A percentile compares a stretch with the other conserved stretches of the same genome.
phyloP scores from a whole-genome alignment of 345 rosid species.

The Litchi chinensis region DNA sequence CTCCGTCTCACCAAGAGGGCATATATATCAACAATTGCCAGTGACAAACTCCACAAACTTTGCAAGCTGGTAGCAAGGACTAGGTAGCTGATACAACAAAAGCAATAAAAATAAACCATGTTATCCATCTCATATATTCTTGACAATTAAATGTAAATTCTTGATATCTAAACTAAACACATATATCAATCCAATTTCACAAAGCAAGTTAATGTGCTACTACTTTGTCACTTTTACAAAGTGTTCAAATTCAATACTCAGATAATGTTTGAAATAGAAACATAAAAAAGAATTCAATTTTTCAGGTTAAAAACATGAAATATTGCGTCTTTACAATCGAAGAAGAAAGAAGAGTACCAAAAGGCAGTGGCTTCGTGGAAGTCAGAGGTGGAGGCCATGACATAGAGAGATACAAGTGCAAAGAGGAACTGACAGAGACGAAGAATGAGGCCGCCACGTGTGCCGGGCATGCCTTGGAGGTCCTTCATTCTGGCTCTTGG shows the following conservation, averaged over 20 bases:
- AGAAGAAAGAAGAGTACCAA: slow-evolving; percentile 38
- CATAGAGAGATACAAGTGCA: slow-evolving; percentile 56
- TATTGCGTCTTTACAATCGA: not conserved
- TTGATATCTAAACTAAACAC: not conserved
- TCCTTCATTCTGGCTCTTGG: slow-evolving; percentile 74
- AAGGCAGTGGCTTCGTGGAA: slow-evolving; percentile 73
- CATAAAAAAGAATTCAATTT: too few species aligned
- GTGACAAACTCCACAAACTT: slow-evolving; percentile 73
- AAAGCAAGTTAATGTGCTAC: not conserved
- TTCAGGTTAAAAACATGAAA: not conserved
- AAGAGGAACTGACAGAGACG: slow-evolving; percentile 63
- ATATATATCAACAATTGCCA: slow-evolving; percentile 61
- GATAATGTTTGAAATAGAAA: too few species aligned
- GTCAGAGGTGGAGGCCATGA: slow-evolving; percentile 73
- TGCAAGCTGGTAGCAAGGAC: slow-evolving; percentile 74
- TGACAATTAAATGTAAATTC: not conserved
- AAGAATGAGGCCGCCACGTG: slow-evolving; percentile 68
- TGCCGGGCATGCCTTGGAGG: slow-evolving; percentile 86
- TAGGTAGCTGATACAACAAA: slow-evolving; percentile 55
- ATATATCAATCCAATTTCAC: not conserved
- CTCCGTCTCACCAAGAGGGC: slow-evolving; percentile 72
- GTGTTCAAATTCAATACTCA: not conserved
- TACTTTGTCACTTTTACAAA: not conserved
- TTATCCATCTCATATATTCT: not conserved
- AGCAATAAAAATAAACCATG: slow-evolving; percentile 1